Percentiles rank a stretch among this genome's conserved stretches.
Conservation (phyloP, 2,329 filamentous ascomycete genomes). For the Hymenoscyphus fraxineus region DNA sequence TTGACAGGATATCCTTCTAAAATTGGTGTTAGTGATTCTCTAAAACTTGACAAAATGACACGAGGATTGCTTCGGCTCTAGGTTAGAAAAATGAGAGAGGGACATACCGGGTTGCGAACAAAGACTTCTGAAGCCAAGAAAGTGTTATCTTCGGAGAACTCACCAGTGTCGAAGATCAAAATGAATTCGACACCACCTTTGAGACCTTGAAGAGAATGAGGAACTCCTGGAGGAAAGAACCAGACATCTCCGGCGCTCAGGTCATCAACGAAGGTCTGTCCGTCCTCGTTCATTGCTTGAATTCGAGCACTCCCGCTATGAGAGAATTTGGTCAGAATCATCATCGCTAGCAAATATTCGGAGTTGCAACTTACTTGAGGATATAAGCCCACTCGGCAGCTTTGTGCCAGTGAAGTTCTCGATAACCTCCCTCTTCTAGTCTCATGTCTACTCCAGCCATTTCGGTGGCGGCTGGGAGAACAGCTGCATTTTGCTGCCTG, state of each 20-base stretch:
- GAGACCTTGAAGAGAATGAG: constrained; percentile 72
- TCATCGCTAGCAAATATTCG: no score
- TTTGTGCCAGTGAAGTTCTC: constrained; percentile 78
- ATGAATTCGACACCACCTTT: constrained; percentile 63
- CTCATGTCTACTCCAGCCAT: constrained; percentile 77
- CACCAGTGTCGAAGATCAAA: constrained; percentile 57
- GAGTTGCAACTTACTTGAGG: constrained; percentile 42
- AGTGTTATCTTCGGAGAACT: constrained; percentile 66
- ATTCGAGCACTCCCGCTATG: constrained; percentile 59
- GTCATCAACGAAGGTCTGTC: constrained; percentile 74
- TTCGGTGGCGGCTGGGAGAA: constrained; percentile 63
- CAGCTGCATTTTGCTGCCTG: constrained; percentile 65
- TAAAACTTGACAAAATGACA: no score
- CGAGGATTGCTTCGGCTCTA: no score
- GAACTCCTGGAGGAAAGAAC: constrained; percentile 63
- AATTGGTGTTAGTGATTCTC: background rate
- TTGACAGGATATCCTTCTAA: constrained; percentile 48
- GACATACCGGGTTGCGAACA: constrained; percentile 41
- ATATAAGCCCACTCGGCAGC: constrained; percentile 77
- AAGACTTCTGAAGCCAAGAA: constrained; percentile 69
- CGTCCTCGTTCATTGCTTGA: constrained; percentile 70
- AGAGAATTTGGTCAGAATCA: no score
- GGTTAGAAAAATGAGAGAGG: background rate
- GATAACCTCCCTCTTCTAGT: constrained; percentile 66
- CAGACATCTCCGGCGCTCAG: constrained; percentile 69